Evolutionary conservation across 2,329 filamentous ascomycete genomes (phyloP), one percentile per base, ranked within the genome.

Genomic region (Trichoderma semiorbis): DNA sequence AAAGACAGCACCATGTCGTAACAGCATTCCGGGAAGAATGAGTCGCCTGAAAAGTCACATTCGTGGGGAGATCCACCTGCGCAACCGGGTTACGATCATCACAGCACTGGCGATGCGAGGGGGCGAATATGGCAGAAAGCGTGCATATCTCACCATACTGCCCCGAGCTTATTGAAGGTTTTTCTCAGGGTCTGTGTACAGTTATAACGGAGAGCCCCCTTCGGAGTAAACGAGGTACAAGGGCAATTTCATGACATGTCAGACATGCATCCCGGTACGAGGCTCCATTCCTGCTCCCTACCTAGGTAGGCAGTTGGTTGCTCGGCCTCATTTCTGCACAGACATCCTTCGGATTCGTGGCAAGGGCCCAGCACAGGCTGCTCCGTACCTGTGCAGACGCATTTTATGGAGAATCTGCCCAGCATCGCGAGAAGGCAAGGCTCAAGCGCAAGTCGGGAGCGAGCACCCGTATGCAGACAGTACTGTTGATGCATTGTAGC

Each of bases 1-100:
- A 32, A 32, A 34, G 12, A 26, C 16, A 26, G 21, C 28, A 36
- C 12, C n/a, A 34, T 34, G 30, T 34, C 57, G 57, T 24, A 24
- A 53, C 12, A 32, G 30, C 26, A 39, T 53, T 53, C 11, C 39
- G 43, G n/a, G 21, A 62, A 57, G 66, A 69, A 69, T 69, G 66
- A 43, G 43, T 32, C 39, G 53, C 60, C 57, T 62, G 57, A 69
- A 60, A 61, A 28, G 66, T 69, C 57, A 53, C 66, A 69, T 69
- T 69, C 66, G 66, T 69, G 66, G 57, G 66, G 66, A 61, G 66
- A 50, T 69, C 66, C 66, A 69, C 66, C 26, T 7, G 55, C 36
- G 36, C n/a, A 34, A 47, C 28, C 24, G 28, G 55, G 57, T 21
- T 57, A 28, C 36, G 28, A 62, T 62, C 30, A 47, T 36, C 57